Conservation (phyloP, 2,329 filamentous ascomycete species). For the Aspergillus sp. region DNA sequence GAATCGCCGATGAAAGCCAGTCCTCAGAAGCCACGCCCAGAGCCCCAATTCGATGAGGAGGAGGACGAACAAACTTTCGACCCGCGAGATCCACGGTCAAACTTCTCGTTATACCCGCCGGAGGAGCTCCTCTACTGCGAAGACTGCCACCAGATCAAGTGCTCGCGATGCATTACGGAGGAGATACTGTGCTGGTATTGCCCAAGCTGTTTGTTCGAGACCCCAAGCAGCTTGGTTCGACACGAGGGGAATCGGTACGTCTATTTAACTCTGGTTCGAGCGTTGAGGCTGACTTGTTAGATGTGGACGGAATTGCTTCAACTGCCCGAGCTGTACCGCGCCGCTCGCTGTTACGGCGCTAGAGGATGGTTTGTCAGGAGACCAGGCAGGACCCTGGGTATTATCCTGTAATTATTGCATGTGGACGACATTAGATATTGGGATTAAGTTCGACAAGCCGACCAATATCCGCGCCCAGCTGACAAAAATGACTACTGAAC, state of each 20-base stretch:
- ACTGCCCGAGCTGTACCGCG: conserved; percentile 85
- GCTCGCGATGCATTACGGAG: conserved; percentile 85
- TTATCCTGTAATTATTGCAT: conserved; percentile 87
- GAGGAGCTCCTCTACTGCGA: conserved; percentile 96
- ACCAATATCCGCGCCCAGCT: conserved; percentile 84
- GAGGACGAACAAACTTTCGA: conserved; percentile 82
- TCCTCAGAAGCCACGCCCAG: conserved; percentile 23
- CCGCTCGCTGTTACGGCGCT: conserved; percentile 73
- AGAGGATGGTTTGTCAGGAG: conserved; percentile 47
- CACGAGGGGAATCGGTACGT: conserved; percentile 86
- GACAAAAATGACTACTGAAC: conserved; percentile 61
- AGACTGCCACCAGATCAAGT: conserved; percentile 94
- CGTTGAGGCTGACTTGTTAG: conserved; percentile 44
- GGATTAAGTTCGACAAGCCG: conserved; percentile 83
- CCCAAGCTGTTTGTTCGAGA: conserved; percentile 92
- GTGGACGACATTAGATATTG: conserved; percentile 88
- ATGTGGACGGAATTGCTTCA: conserved; percentile 92
- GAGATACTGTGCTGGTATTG: conserved; percentile 96
- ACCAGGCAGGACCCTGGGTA: conserved; percentile 65
- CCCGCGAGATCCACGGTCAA: conserved; percentile 77
- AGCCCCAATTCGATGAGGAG: conserved; percentile 49
- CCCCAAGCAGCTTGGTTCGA: conserved; percentile 87
- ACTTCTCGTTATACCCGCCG: conserved; percentile 88
- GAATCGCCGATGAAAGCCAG: conserved; percentile 34
- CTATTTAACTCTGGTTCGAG: background rate